phyloP scores from a whole-genome alignment of 129 eudicot species.

The Artemisia tridentata region DNA sequence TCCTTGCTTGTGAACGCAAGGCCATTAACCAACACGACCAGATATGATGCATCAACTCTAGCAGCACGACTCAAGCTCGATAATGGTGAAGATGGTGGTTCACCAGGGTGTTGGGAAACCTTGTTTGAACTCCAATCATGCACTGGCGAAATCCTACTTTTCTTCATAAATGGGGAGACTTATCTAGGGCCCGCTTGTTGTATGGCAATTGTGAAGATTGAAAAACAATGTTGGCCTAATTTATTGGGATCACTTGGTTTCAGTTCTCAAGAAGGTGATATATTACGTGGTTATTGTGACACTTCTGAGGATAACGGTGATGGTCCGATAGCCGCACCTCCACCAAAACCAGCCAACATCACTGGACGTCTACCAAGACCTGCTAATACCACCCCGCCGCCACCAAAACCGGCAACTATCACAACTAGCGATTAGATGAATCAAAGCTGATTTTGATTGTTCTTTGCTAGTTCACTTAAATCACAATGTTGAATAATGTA shows the following conservation, averaged over 20 bases:
- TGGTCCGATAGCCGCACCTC: constrained; percentile 20
- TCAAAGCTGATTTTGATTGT: constrained; percentile 9
- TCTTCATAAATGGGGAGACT: constrained; percentile 63
- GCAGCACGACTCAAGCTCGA: constrained; percentile 32
- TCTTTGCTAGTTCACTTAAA: not conserved
- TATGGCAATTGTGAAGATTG: constrained; percentile 41
- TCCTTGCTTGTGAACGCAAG: constrained; percentile 19
- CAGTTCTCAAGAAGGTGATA: constrained; percentile 52
- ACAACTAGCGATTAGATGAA: not conserved
- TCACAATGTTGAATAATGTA: constrained; percentile 11
- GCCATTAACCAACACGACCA: constrained; percentile 24
- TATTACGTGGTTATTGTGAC: constrained; percentile 64
- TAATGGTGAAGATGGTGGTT: constrained; percentile 23
- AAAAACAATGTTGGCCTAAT: constrained; percentile 58
- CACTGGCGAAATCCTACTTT: constrained; percentile 59
- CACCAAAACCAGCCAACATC: constrained; percentile 11
- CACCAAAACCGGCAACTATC: not conserved
- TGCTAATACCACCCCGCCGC: not conserved
- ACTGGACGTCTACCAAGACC: not conserved
- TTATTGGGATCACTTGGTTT: constrained; percentile 57
- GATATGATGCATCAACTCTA: constrained; percentile 20
- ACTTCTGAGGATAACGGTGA: constrained; percentile 15
- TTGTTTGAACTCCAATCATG: constrained; percentile 63
- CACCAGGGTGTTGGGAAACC: constrained; percentile 58
- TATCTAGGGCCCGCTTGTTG: constrained; percentile 57